Percentiles rank a stretch among this genome's conserved stretches.
Conservation (phyloP, 78 protist genomes). For the Chrysochromulina parva region DNA sequence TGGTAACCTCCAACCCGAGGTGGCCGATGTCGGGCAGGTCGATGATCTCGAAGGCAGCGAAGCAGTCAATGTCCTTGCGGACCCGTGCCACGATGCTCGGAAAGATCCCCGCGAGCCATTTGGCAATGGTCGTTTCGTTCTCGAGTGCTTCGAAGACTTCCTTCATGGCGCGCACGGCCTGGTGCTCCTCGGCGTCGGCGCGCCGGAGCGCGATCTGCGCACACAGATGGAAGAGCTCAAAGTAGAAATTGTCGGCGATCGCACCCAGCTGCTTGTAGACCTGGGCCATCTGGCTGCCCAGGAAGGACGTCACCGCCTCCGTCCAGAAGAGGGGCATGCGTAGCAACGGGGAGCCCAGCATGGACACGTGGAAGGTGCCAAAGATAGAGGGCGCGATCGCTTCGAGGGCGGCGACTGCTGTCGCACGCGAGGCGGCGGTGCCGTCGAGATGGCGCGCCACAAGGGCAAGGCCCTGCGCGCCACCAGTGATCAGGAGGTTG, state of each 20-base stretch:
- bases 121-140: background rate
- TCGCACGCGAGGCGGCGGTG: background rate
- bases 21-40: background rate
- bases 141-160: background rate
- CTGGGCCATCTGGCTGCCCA: background rate
- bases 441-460: background rate
- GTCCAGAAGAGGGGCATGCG: background rate
- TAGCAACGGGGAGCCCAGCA: background rate
- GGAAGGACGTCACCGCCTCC: background rate
- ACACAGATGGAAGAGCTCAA: background rate
- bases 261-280: background rate
- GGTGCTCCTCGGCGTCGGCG: background rate
- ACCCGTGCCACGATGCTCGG: background rate
- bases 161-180: background rate
- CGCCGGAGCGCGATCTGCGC: background rate
- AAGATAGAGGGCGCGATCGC: background rate
- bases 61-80: background rate
- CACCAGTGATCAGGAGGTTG: background rate
- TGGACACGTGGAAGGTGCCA: background rate
- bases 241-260: background rate
- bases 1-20: background rate
- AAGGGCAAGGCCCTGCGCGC: background rate
- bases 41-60: background rate
- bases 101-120: background rate
- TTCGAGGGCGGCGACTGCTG: background rate